Percentiles rank a stretch among this genome's conserved stretches.
These are phyloP conservation scores for Pterocarpus macrocarpus DNA, from an alignment of 306 rosid species.

Conservation along the genomic window DNA sequence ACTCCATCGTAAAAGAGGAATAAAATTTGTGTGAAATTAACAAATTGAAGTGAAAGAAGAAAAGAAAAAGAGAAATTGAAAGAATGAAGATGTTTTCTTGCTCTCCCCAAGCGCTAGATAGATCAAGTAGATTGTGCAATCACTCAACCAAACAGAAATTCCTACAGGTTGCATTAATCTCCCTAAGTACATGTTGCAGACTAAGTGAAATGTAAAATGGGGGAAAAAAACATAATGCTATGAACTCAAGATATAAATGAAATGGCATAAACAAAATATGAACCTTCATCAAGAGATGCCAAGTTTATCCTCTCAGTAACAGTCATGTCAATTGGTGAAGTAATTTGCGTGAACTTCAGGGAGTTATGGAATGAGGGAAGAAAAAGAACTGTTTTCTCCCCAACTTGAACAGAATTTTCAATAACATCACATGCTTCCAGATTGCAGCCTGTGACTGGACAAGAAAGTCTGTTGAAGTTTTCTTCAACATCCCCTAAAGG, in stretches of 20 bases:
- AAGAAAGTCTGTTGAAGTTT: constrained; percentile 48
- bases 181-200: neutral
- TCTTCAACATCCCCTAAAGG: constrained; percentile 56
- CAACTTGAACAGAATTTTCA: constrained; percentile 68
- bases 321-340: constrained; percentile 65
- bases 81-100: constrained; percentile 37
- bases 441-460: constrained; percentile 67
- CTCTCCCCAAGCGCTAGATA: constrained; percentile 23
- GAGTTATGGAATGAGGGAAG: constrained; percentile 65
- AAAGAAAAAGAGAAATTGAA: constrained; percentile 17
- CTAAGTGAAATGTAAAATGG: constrained; percentile 7
- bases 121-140: constrained; percentile 28
- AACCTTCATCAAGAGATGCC: constrained; percentile 78
- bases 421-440: constrained; percentile 60
- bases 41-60: constrained; percentile 7
- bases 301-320: constrained; percentile 69
- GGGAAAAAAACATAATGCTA: constrained; percentile 6
- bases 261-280: constrained; percentile 47
- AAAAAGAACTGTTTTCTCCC: constrained; percentile 67
- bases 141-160: constrained; percentile 40
- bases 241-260: constrained; percentile 37
- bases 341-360: constrained; percentile 51
- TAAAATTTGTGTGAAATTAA: constrained; percentile 9
- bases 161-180: constrained; percentile 30
- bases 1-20: constrained; percentile 32